Evolutionary conservation across 257 asterid species (phyloP), one percentile per base, ranked within the genome.

Genomic region (Plantago ovata): DNA sequence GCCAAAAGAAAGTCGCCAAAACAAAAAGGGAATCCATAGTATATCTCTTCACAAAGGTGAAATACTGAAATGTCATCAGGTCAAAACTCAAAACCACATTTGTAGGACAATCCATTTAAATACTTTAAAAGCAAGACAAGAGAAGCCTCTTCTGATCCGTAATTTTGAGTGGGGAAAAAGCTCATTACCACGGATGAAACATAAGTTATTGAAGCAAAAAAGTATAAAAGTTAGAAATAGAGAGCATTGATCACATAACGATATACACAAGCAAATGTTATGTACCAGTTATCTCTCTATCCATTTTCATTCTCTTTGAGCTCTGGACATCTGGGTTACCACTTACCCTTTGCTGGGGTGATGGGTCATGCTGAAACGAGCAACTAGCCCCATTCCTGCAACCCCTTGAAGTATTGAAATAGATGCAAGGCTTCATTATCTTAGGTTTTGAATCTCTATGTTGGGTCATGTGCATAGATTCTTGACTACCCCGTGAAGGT

Each of bases 301-400:
- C 84, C 70, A 78, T 22, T 76, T 84, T 84, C 79, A 77, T 61
- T 71, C 88, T 81, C 79, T 84, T 84, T 11, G 72, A 22, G 63
- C 55, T 71, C 28, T 74, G 92, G 58, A 75, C 78, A 23, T 83
- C 87, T 1, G 73, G 70, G 33, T 64, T 51, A 54, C 76, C 58
- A 66, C 61, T 46, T 3, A 44, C 75, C 54, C 63, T 62, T 20
- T 69, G 80, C 60, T 58, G 76, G 40, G 79, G 15, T 7, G 65
- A 38, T 7, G 43, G 20, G 13, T 72, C 84, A 14, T 82, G 85
- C 69, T 65, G 79, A 65, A 45, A 82, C 10, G 69, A 9, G 45
- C 85, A 82, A 63, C 71, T 77, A 3, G 77, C 69, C 7, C 89
- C 89, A 12, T 82, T 76, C 66, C 89, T 69, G 67, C 89, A 82